These are phyloP conservation scores for Hypomyces rosellus DNA, from an alignment of 2,329 filamentous ascomycete species.

Conservation along the genomic window DNA sequence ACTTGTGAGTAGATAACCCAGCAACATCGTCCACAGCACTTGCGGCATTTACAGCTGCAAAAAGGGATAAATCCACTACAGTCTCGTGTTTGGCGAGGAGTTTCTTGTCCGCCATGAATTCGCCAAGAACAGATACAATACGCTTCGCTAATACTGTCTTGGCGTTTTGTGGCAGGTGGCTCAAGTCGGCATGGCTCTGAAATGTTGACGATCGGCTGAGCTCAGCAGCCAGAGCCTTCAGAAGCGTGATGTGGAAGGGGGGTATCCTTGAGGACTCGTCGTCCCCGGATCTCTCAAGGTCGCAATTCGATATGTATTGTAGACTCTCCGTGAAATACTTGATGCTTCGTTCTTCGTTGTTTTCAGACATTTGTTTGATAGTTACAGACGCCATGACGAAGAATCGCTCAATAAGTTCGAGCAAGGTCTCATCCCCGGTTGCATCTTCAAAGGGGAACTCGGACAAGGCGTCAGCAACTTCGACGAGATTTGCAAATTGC, in stretches of 20 bases:
- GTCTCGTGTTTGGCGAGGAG: constrained; percentile 19
- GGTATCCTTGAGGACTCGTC: constrained; percentile 12
- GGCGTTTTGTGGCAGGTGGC: constrained; percentile 18
- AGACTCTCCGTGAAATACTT: constrained; percentile 30
- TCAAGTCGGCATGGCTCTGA: constrained; percentile 19
- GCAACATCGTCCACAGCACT: constrained; percentile 17
- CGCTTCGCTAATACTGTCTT: constrained; percentile 22
- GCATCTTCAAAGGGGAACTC: constrained; percentile 19
- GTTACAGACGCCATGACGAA: constrained; percentile 25
- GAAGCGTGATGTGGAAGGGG: constrained; percentile 28
- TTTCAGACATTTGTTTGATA: constrained; percentile 38
- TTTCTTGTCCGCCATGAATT: constrained; percentile 26
- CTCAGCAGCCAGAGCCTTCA: constrained; percentile 29
- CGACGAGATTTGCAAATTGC: constrained; percentile 31
- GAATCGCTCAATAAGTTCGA: constrained; percentile 29
- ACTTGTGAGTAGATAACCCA: constrained; percentile 20
- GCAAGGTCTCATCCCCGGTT: constrained; percentile 19
- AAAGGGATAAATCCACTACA: constrained; percentile 21
- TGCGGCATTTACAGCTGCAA: constrained; percentile 29
- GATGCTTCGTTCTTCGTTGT: constrained; percentile 36
- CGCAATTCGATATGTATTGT: constrained; percentile 21
- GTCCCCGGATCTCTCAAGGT: constrained; percentile 8
- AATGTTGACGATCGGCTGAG: constrained; percentile 22
- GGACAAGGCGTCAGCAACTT: constrained; percentile 28
- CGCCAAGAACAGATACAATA: constrained; percentile 20